These are phyloP conservation scores for Lophiotrema nucula DNA, from an alignment of 495 filamentous ascomycete species.

Conservation along the genomic window DNA sequence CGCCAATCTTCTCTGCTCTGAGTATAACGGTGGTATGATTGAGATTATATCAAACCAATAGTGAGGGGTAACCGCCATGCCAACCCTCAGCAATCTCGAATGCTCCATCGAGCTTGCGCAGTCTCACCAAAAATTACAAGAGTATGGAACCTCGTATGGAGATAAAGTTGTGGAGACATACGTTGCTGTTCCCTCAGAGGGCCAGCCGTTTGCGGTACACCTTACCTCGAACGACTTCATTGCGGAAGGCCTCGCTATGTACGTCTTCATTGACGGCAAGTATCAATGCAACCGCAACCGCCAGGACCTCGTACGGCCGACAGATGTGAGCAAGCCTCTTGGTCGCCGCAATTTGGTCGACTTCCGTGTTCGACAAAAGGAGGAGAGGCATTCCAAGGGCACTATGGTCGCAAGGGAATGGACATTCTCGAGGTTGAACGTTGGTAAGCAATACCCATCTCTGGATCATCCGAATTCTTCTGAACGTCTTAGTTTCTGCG, in stretches of 20 bases:
- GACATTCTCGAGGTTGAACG: slow-evolving; percentile 46
- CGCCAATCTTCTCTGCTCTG: too few relatives aligned
- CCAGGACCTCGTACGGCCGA: slow-evolving; percentile 37
- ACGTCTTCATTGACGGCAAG: slow-evolving; percentile 51
- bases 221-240: slow-evolving; percentile 46
- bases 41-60: too few relatives aligned
- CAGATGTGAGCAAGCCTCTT: slow-evolving; percentile 6
- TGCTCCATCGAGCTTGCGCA: slow-evolving; percentile 46
- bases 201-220: slow-evolving; percentile 44
- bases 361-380: slow-evolving; percentile 48
- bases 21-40: too few relatives aligned
- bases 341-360: slow-evolving; percentile 37
- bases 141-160: slow-evolving; percentile 45
- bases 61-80: too few relatives aligned
- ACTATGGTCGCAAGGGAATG: slow-evolving; percentile 46
- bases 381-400: slow-evolving; percentile 42
- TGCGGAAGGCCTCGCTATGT: slow-evolving; percentile 48
- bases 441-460: slow-evolving; percentile 35
- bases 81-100: slow-evolving; percentile 22
- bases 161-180: slow-evolving; percentile 50
- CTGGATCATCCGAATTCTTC: background rate
- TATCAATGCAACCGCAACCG: slow-evolving; percentile 53
- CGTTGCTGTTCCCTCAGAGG: slow-evolving; percentile 43
- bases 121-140: slow-evolving; percentile 40
- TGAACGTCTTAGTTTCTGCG: slow-evolving; percentile 1